A percentile compares a stretch with the other conserved stretches of the same genome.
phyloP scores from a whole-genome alignment of 1,284 basidiomycete species.

The Malassezia cuniculi region DNA sequence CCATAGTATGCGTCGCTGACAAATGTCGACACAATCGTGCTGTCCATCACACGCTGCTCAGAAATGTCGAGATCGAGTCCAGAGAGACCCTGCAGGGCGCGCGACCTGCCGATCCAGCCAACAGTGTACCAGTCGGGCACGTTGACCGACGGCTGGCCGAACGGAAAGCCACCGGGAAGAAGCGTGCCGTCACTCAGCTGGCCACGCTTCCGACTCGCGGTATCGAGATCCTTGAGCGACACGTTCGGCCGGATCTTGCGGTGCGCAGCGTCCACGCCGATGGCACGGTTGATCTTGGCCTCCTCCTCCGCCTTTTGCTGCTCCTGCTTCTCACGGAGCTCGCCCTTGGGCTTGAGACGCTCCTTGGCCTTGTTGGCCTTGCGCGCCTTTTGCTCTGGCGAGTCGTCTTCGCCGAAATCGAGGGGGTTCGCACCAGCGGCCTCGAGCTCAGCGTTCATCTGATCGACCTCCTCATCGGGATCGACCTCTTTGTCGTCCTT shows the following conservation, averaged over 20 bases:
- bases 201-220: constrained; percentile 24
- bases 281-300: constrained; percentile 11
- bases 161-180: constrained; percentile 26
- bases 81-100: constrained; percentile 17
- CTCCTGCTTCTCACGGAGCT: constrained; percentile 11
- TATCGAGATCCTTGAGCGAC: constrained; percentile 28
- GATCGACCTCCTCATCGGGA: constrained; percentile 16
- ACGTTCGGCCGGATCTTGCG: constrained; percentile 30
- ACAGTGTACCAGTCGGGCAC: constrained; percentile 27
- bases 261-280: constrained; percentile 29
- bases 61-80: constrained; percentile 18
- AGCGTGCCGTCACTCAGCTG: constrained; percentile 21
- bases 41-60: constrained; percentile 12
- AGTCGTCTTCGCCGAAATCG: constrained; percentile 33
- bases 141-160: constrained; percentile 20
- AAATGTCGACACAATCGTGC: constrained; percentile 24
- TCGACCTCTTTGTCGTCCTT: constrained; percentile 19
- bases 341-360: constrained; percentile 22
- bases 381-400: constrained; percentile 33
- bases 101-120: constrained; percentile 31
- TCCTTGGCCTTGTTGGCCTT: constrained; percentile 23
- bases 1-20: constrained; percentile 30
- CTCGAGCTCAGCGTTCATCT: constrained; percentile 14
- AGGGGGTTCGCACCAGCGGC: constrained; percentile 31
- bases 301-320: constrained; percentile 6